These are phyloP conservation scores for Vicia villosa DNA, from an alignment of 306 rosid species.

Conservation along the genomic window DNA sequence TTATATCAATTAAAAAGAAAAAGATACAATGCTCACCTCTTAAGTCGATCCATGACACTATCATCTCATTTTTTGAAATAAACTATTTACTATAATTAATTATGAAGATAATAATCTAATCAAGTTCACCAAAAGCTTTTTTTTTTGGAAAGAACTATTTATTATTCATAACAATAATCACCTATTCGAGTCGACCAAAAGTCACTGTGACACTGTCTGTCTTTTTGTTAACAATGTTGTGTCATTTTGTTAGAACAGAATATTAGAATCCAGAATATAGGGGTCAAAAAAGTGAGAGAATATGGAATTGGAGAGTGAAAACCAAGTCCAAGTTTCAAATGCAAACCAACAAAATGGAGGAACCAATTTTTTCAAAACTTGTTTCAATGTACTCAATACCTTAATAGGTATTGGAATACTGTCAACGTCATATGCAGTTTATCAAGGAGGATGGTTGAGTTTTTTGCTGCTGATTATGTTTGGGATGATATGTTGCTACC, in stretches of 20 bases:
- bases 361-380: slow-evolving; percentile 61
- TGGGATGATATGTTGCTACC: slow-evolving; percentile 57
- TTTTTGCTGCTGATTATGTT: slow-evolving; percentile 48
- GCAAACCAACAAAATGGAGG: too few relatives aligned
- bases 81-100: background rate
- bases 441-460: slow-evolving; percentile 78
- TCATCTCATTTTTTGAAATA: too few relatives aligned
- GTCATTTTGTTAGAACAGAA: too few relatives aligned
- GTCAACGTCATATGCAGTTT: slow-evolving; percentile 72
- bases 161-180: background rate
- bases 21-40: background rate
- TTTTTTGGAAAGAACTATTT: background rate
- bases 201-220: too few relatives aligned
- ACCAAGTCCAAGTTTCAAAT: too few relatives aligned
- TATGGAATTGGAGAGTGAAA: too few relatives aligned
- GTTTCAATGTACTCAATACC: slow-evolving; percentile 69
- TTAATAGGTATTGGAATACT: slow-evolving; percentile 77
- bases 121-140: background rate
- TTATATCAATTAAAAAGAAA: background rate
- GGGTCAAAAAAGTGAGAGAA: background rate
- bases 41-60: background rate
- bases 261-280: background rate
- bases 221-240: too few relatives aligned
- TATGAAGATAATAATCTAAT: background rate
- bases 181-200: background rate